phyloP scores from a whole-genome alignment of 306 rosid genomes.

The Cucumis cinereus region DNA sequence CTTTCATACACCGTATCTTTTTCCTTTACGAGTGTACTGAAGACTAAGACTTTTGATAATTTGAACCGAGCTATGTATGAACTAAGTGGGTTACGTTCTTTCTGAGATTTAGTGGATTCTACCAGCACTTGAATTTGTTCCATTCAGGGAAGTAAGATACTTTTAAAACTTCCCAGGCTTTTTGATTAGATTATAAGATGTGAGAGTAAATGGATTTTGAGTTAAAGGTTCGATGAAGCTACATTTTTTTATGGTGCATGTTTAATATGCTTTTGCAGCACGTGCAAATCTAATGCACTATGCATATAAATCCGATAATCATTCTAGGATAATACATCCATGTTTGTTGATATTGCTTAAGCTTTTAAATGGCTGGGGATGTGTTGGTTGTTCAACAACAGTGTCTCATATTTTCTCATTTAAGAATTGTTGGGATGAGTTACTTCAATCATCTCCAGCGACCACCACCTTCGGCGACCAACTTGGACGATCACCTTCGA shows the following conservation, averaged over 20 bases:
- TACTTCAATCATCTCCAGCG: neutral
- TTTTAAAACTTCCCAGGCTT: neutral
- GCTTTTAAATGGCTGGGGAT: neutral
- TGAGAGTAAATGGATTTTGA: neutral
- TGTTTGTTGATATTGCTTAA: neutral
- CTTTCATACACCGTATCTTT: neutral
- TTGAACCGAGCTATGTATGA: neutral
- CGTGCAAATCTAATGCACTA: neutral
- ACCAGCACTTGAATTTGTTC: neutral
- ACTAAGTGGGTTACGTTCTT: neutral
- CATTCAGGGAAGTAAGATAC: neutral
- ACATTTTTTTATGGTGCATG: neutral
- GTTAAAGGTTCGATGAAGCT: neutral
- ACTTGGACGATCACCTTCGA: too few species aligned
- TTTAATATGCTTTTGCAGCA: neutral
- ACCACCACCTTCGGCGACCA: too few species aligned
- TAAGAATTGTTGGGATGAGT: neutral
- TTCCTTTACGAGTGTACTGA: neutral
- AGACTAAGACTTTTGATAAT: neutral
- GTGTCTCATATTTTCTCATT: neutral
- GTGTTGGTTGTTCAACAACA: neutral
- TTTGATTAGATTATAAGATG: neutral
- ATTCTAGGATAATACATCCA: neutral
- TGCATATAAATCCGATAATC: neutral
- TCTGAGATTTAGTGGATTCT: neutral